Evolutionary conservation across 306 rosid genomes (phyloP).

Genomic region (Glycine tomentella): DNA sequence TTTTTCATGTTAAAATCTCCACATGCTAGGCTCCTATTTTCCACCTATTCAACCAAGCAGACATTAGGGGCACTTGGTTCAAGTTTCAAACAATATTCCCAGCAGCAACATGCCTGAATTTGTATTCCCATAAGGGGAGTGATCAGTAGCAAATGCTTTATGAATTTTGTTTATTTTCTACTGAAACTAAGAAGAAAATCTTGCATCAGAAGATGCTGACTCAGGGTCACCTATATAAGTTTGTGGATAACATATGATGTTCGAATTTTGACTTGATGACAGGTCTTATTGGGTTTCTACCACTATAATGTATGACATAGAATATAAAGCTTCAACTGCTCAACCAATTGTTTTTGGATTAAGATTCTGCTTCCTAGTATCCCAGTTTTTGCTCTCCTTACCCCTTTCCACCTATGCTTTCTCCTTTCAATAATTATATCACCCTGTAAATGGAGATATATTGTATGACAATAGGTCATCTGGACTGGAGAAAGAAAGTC

Average conservation of each 20-base stretch:
- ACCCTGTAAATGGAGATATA: constrained; percentile 15
- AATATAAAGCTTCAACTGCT: not conserved
- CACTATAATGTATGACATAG: not conserved
- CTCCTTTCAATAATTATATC: not conserved
- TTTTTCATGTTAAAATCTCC: not conserved
- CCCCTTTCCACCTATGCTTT: not conserved
- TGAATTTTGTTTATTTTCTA: constrained; percentile 14
- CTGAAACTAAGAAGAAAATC: not conserved
- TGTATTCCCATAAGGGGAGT: no score
- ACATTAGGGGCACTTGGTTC: no score
- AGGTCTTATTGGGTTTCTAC: constrained; percentile 17
- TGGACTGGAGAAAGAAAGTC: constrained; percentile 21
- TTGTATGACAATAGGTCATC: constrained; percentile 7
- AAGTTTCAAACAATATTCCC: no score
- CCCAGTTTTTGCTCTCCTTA: not conserved
- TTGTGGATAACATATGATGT: not conserved
- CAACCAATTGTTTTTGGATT: not conserved
- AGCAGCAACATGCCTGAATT: no score
- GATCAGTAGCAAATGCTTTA: not conserved
- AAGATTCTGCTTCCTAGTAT: not conserved
- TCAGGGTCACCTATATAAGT: constrained; percentile 13
- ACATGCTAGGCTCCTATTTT: no score
- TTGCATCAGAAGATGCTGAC: not conserved
- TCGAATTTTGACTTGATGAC: constrained; percentile 22
- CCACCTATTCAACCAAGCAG: no score